These are phyloP conservation scores for Annulohypoxylon truncatum DNA, from an alignment of 2,329 filamentous ascomycete genomes.

Conservation along the genomic window DNA sequence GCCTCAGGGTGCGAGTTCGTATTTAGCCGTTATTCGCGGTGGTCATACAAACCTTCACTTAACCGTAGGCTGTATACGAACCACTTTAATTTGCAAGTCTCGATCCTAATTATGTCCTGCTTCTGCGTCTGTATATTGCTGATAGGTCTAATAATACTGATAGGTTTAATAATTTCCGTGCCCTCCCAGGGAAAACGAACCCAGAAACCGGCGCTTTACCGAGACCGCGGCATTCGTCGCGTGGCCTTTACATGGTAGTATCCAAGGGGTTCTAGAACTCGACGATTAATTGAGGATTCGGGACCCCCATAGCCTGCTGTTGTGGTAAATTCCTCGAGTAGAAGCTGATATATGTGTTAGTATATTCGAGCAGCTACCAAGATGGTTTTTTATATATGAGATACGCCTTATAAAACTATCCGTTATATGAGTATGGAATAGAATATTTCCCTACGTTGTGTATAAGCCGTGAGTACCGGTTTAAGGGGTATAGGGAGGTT, in stretches of 20 bases:
- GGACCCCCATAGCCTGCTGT: background rate
- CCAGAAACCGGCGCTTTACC: background rate
- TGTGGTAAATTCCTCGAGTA: background rate
- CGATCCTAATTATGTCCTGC: slow-evolving; percentile 12
- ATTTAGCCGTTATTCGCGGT: slow-evolving; percentile 31
- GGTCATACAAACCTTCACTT: slow-evolving; percentile 12
- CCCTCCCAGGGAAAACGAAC: background rate
- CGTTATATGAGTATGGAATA: background rate
- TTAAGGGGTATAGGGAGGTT: background rate
- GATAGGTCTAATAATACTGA: slow-evolving; percentile 8
- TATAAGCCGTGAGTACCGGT: background rate
- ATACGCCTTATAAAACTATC: too few relatives aligned
- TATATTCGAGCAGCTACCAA: too few relatives aligned
- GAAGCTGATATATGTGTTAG: background rate
- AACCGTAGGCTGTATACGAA: slow-evolving; percentile 33
- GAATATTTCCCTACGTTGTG: background rate
- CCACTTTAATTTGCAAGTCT: slow-evolving; percentile 14
- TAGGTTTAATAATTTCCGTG: background rate
- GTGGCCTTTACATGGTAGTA: background rate
- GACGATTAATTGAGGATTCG: background rate
- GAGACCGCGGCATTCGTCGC: background rate
- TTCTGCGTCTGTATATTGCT: slow-evolving; percentile 5
- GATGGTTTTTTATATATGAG: too few relatives aligned
- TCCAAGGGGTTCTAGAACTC: slow-evolving; percentile 3
- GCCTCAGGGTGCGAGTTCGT: background rate